A percentile compares a stretch with the other conserved stretches of the same genome.
Evolutionary conservation across 148 eudicot genomes (phyloP).

Genomic region (Heliosperma pusillum): DNA sequence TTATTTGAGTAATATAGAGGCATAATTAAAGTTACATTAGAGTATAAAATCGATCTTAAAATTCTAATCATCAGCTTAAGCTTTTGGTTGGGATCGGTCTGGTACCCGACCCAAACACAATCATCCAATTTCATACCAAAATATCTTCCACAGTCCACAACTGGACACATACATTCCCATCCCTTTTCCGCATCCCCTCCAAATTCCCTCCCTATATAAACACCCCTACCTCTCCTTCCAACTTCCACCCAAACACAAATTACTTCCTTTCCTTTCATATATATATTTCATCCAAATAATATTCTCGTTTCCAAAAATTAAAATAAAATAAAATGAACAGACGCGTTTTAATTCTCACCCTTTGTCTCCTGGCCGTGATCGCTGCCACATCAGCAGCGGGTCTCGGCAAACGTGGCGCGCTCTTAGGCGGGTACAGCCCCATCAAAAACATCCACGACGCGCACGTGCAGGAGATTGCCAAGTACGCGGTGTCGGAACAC

Average conservation of each 20-base stretch:
- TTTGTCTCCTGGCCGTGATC: constrained; percentile 18
- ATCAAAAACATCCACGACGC: constrained; percentile 35
- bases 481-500: constrained; percentile 45
- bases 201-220: neutral
- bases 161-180: too few relatives aligned
- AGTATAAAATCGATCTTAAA: too few relatives aligned
- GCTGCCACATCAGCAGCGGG: neutral
- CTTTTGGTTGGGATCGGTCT: too few relatives aligned
- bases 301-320: neutral
- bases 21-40: too few relatives aligned
- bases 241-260: neutral
- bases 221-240: neutral
- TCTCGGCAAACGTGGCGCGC: neutral
- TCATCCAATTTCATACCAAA: too few relatives aligned
- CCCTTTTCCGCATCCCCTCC: neutral
- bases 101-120: too few relatives aligned
- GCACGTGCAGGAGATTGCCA: constrained; percentile 36
- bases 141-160: too few relatives aligned
- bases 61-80: too few relatives aligned
- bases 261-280: neutral
- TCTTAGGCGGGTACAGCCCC: constrained; percentile 11
- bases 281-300: neutral
- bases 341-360: neutral
- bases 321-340: neutral
- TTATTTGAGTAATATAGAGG: too few relatives aligned